These are phyloP conservation scores for Vaccinium darrowii DNA, from an alignment of 148 eudicot genomes.

Conservation along the genomic window DNA sequence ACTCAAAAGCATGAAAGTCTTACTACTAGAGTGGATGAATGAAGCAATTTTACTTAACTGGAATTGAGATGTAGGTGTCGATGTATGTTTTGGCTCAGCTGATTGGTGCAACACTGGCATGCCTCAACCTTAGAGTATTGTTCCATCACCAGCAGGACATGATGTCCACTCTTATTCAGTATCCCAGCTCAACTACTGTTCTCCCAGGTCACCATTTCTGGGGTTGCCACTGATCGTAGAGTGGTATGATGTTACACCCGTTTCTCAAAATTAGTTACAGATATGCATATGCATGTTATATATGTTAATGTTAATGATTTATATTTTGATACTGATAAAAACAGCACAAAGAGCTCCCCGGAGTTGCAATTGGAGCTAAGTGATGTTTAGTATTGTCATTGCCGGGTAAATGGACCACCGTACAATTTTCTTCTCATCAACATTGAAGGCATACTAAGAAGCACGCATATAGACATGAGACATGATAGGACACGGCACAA, in stretches of 20 bases:
- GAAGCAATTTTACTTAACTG: background rate
- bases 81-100: conserved; percentile 40
- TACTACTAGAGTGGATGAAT: background rate
- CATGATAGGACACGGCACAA: background rate
- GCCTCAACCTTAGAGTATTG: conserved; percentile 35
- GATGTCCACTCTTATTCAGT: conserved; percentile 31
- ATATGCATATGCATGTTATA: too few relatives aligned
- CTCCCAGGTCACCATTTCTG: conserved; percentile 31
- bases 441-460: background rate
- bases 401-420: conserved; percentile 29
- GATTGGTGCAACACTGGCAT: conserved; percentile 40
- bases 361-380: conserved; percentile 43
- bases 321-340: background rate
- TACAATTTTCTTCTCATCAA: background rate
- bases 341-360: conserved; percentile 22
- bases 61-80: conserved; percentile 21
- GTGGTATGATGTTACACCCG: background rate
- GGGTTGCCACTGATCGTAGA: conserved; percentile 39
- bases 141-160: conserved; percentile 32
- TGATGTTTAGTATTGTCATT: conserved; percentile 26
- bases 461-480: background rate
- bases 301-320: background rate
- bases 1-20: background rate
- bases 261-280: background rate
- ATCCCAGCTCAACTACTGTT: conserved; percentile 26